Conservation (phyloP, 306 rosid genomes). For the Macrotyloma uniflorum region DNA sequence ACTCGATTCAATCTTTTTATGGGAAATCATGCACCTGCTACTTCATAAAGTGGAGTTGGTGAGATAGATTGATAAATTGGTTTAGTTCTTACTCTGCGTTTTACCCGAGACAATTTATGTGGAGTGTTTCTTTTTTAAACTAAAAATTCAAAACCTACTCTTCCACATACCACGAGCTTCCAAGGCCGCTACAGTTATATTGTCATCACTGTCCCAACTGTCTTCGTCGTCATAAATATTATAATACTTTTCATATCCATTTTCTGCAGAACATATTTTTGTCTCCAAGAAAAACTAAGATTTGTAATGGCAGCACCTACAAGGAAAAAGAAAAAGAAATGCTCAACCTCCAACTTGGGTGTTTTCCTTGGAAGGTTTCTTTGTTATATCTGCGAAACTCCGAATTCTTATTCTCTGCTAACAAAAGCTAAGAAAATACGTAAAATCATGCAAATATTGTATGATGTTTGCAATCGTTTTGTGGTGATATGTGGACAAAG, state of each 20-base stretch:
- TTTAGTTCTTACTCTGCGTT: not conserved
- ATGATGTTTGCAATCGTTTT: not conserved
- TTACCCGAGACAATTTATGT: not conserved
- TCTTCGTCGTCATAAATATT: too few relatives aligned
- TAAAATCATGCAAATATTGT: not conserved
- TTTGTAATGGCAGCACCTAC: not conserved
- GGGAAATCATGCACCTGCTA: constrained; percentile 3
- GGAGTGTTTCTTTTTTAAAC: not conserved
- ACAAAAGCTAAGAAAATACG: not conserved
- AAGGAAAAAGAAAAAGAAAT: not conserved
- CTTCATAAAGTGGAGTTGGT: not conserved
- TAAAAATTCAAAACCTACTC: not conserved
- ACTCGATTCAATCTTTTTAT: not conserved
- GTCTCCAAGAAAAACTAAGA: not conserved
- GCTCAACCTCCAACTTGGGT: not conserved
- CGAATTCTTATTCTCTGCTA: not conserved
- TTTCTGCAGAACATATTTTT: not conserved
- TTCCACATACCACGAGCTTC: not conserved
- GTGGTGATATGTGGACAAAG: not conserved
- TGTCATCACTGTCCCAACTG: not conserved
- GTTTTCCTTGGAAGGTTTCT: not conserved
- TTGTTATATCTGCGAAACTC: not conserved
- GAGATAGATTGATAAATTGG: not conserved
- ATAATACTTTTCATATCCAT: not conserved
- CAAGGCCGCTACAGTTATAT: not conserved